Base-by-base conservation (phyloP, 164 flowering plant genomes). In the Liriodendron chinense region DNA sequence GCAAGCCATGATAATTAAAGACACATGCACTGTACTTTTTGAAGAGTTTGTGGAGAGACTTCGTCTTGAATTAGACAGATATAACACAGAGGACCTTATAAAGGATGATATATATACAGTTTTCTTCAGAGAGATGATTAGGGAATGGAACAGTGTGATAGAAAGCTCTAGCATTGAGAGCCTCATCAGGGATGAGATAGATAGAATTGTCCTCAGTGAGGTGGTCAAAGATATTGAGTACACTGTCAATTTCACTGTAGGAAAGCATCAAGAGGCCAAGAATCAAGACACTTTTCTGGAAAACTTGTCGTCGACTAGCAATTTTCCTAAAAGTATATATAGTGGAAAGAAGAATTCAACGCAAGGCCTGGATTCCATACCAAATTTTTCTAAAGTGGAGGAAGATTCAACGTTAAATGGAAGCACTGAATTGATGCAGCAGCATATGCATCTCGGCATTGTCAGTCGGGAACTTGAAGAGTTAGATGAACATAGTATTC, bases 1-100 rank as follows among this genome's bases (percentile, higher is more conserved):
- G 68, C 82, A 79, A 68, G 28, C 50, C 50, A 57, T 77, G 76
- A 74, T 83, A 28, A 74, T 76, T 72, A 84, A 85, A 69, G 87
- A 85, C 50, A 73, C 79, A 20, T 79, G 77, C 56, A 24, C n/a
- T 43, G 28, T 78, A 50, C 73, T 85, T 53, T 73, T 78, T 22
- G 73, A 72, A 71, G 78, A 78, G 59, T 70, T 84, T 68, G 43
- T 77, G 50, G 72, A 78, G 73, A 85, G 83, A 47, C 61, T 78
- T 23, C 21, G 61, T 28, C 43, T 4, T 20, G 75, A 84, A 61
- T 72, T 80, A 26, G 21, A 72, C 34, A 65, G 69, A 21, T 23
- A 53, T 53, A 77, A 80, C 18, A 48, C 67, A 22, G 81, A 80
- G 75, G 50, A 43, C 72, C 53, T 71, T 24, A 25, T 86, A 61